Evolutionary conservation across 2,329 filamentous ascomycete species (phyloP).

Genomic region (Fonsecaea monophora): DNA sequence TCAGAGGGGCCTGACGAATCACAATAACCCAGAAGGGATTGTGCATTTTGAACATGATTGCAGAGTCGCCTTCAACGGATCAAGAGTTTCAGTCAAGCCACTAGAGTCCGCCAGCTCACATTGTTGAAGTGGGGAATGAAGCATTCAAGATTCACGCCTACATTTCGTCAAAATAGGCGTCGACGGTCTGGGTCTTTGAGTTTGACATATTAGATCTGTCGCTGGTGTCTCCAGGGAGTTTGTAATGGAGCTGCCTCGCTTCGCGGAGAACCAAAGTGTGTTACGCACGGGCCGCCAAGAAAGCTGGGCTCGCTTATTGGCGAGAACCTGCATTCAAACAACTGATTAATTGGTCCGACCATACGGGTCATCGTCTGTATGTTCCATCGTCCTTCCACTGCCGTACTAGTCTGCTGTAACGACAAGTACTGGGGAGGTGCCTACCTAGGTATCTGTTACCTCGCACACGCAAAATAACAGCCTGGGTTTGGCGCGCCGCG

Average conservation of each 20-base stretch:
- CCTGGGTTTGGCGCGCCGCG: background rate
- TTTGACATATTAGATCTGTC: background rate
- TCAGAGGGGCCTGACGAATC: background rate
- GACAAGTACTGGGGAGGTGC: too few species aligned
- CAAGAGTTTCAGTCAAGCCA: background rate
- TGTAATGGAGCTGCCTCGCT: background rate
- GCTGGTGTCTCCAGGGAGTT: background rate
- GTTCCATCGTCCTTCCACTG: too few species aligned
- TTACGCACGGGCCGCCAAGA: background rate
- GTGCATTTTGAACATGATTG: background rate
- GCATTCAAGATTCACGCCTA: background rate
- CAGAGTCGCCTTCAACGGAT: background rate
- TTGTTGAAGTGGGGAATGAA: background rate
- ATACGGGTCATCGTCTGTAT: background rate
- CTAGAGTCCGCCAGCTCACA: background rate
- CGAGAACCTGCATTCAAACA: background rate
- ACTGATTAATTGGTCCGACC: background rate
- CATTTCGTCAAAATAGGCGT: background rate
- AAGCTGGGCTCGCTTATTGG: background rate
- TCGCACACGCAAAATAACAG: background rate
- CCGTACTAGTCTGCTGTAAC: too few species aligned
- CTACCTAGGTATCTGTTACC: too few species aligned
- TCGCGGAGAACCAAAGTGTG: background rate
- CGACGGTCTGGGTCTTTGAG: background rate
- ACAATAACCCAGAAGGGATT: background rate